Percentiles rank a stretch among this genome's conserved stretches.
phyloP scores from a whole-genome alignment of 1,284 basidiomycete species.

The Pseudomicrostroma phylloplanum region DNA sequence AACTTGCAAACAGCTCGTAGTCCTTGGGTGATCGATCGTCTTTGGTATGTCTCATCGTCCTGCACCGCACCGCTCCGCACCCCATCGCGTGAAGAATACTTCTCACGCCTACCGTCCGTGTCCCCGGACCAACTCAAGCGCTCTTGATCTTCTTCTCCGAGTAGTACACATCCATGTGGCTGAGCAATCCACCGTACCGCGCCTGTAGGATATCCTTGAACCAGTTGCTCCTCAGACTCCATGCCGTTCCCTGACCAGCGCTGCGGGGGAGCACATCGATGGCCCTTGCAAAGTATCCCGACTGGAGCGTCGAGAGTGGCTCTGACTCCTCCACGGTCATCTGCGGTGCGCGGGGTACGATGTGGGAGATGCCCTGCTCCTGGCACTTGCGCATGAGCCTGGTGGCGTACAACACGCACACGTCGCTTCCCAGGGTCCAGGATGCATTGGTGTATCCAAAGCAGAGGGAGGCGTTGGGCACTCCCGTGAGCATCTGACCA shows the following conservation, averaged over 20 bases:
- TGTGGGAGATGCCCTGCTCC: slow-evolving; percentile 25
- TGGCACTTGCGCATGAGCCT: slow-evolving; percentile 36
- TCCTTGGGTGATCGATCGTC: too few relatives aligned
- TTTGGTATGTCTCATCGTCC: too few relatives aligned
- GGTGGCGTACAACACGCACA: slow-evolving; percentile 27
- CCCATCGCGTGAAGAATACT: too few relatives aligned
- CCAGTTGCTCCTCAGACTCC: slow-evolving; percentile 3
- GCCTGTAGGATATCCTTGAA: slow-evolving; percentile 4
- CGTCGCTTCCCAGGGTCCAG: slow-evolving; percentile 43
- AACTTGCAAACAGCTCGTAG: too few relatives aligned
- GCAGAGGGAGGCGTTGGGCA: slow-evolving; percentile 40
- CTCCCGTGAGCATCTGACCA: slow-evolving; percentile 44
- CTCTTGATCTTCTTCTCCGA: slow-evolving; percentile 4
- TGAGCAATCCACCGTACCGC: neutral
- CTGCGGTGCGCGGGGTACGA: slow-evolving; percentile 17
- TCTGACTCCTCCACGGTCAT: neutral
- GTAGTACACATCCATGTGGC: neutral
- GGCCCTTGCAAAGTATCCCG: slow-evolving; percentile 1
- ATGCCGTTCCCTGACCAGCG: neutral
- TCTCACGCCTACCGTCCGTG: too few relatives aligned
- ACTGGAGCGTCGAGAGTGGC: neutral
- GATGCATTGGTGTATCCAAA: slow-evolving; percentile 49
- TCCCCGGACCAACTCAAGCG: too few relatives aligned
- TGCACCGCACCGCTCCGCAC: too few relatives aligned
- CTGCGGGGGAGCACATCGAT: neutral